Evolutionary conservation across 768 basidiomycete genomes (phyloP), one percentile per base, ranked within the genome.

Genomic region (Podaxis sp.): DNA sequence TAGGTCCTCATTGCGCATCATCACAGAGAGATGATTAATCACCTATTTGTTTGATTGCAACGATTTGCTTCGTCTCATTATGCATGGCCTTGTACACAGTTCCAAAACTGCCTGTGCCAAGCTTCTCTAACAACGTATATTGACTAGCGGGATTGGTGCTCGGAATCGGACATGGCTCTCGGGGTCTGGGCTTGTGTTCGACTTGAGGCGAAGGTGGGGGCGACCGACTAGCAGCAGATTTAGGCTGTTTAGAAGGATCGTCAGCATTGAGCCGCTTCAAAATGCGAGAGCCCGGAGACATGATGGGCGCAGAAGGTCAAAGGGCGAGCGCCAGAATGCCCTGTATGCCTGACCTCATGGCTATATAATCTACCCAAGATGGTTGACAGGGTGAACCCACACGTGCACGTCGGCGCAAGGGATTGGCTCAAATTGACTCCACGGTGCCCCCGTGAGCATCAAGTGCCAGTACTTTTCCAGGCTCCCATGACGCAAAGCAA

Each of bases 1-100:
- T 10, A 20, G 5, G 11, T 12, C 12, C 20, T 6, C 44, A 20
- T 12, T 12, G 24, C n/a, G 49, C 24, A 50, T 50, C 49, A 50
- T 24, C 49, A 10, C 56, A 48, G 33, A 60, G 54, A 41, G 64
- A 38, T 53, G 55, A 24, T 60, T n/a, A 75, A 89, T 67, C 69
- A 92, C 95, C 93, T 73, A 99, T 99, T 76, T 98, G 95, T 76
- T 99, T 99, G 71, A 99, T 93, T 50, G 97, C 97, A 15, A 99
- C 97, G 64, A 93, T 90, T 77, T 96, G 90, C 73, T 92, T 90
- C 11, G 94, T 92, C 65, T 94, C 92, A 70, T 94, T 92, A 77
- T 99, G 95, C 70, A 95, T 89, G 8, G 94, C 96, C 80, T 97
- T 98, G 86, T 95, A 99, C 60, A 99, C 96, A 1, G 88, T 91